A percentile compares a stretch with the other conserved stretches of the same genome.
These are phyloP conservation scores for Tubosaeta sp. DNA, from an alignment of 768 basidiomycete genomes.

Conservation along the genomic window DNA sequence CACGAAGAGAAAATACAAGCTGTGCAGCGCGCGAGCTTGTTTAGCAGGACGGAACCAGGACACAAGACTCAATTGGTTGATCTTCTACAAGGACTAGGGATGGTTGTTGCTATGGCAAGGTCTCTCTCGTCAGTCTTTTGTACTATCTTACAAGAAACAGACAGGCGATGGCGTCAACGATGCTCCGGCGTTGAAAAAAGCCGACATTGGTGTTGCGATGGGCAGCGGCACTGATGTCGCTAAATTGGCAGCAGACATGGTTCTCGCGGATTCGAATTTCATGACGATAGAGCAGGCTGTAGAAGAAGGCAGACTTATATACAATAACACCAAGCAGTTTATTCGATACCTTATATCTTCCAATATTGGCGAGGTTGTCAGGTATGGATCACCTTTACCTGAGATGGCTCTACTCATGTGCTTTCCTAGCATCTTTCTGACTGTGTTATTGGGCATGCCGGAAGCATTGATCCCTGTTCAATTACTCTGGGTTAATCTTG, in stretches of 20 bases:
- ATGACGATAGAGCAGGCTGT: slow-evolving; percentile 95
- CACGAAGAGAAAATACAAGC: slow-evolving; percentile 80
- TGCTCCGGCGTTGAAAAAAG: slow-evolving; percentile 93
- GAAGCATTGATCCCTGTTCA: slow-evolving; percentile 98
- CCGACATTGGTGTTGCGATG: slow-evolving; percentile 98
- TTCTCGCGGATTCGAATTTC: slow-evolving; percentile 95
- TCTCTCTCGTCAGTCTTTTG: slow-evolving; percentile 6
- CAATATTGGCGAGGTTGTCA: slow-evolving; percentile 96
- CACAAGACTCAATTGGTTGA: slow-evolving; percentile 97
- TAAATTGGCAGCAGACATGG: slow-evolving; percentile 97
- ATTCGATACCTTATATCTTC: slow-evolving; percentile 98
- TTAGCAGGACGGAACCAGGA: slow-evolving; percentile 89
- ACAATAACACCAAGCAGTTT: slow-evolving; percentile 99
- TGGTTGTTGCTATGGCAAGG: slow-evolving; percentile 92
- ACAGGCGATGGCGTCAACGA: slow-evolving; percentile 99
- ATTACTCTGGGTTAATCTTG: slow-evolving; percentile 97
- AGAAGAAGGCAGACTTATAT: slow-evolving; percentile 95
- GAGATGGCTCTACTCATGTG: background rate
- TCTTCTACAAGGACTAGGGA: slow-evolving; percentile 81
- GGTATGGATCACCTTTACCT: slow-evolving; percentile 27
- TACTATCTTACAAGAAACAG: slow-evolving; percentile 36
- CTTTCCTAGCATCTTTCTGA: slow-evolving; percentile 81
- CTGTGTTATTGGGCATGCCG: slow-evolving; percentile 98
- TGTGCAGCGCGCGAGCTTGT: slow-evolving; percentile 84
- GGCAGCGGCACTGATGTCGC: slow-evolving; percentile 98